Evolutionary conservation across 768 basidiomycete species (phyloP).

Genomic region (Termitomyces sp.): DNA sequence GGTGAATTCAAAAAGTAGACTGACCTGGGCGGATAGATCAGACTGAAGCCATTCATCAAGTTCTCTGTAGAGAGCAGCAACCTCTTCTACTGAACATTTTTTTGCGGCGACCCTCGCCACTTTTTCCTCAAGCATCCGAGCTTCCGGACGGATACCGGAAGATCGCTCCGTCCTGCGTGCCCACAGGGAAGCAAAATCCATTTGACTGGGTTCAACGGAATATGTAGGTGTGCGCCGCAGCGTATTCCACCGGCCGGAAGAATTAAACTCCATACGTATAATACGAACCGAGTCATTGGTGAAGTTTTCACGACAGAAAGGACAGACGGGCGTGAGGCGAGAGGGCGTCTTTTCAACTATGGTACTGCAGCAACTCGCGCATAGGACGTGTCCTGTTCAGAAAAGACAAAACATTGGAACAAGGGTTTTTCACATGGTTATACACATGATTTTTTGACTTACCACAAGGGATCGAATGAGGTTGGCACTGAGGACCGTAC

Average conservation of each 20-base stretch:
- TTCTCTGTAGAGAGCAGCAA: slow-evolving; percentile 73
- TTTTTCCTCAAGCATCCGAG: slow-evolving; percentile 71
- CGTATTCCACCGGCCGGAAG: slow-evolving; percentile 62
- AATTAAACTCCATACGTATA: slow-evolving; percentile 75
- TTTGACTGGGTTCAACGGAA: slow-evolving; percentile 46
- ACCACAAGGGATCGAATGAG: slow-evolving; percentile 85
- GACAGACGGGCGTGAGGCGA: slow-evolving; percentile 71
- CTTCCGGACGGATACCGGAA: slow-evolving; percentile 49
- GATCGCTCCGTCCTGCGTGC: slow-evolving; percentile 46
- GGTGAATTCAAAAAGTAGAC: slow-evolving; percentile 25
- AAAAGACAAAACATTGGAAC: slow-evolving; percentile 24
- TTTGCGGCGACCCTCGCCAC: slow-evolving; percentile 77
- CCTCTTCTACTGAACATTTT: slow-evolving; percentile 88
- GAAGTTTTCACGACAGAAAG: slow-evolving; percentile 82
- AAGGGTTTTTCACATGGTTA: slow-evolving; percentile 22
- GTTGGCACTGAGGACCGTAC: slow-evolving; percentile 70
- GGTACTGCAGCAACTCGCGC: slow-evolving; percentile 72
- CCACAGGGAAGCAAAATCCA: slow-evolving; percentile 37
- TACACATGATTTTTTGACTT: slow-evolving; percentile 28
- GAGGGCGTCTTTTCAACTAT: slow-evolving; percentile 80
- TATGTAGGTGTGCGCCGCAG: slow-evolving; percentile 50
- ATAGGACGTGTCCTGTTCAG: slow-evolving; percentile 72
- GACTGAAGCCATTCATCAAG: slow-evolving; percentile 72
- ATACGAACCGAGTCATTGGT: slow-evolving; percentile 63
- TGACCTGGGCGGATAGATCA: slow-evolving; percentile 65